Conservation (phyloP, 1,284 basidiomycete species). For the Rhodotorula sp. region DNA sequence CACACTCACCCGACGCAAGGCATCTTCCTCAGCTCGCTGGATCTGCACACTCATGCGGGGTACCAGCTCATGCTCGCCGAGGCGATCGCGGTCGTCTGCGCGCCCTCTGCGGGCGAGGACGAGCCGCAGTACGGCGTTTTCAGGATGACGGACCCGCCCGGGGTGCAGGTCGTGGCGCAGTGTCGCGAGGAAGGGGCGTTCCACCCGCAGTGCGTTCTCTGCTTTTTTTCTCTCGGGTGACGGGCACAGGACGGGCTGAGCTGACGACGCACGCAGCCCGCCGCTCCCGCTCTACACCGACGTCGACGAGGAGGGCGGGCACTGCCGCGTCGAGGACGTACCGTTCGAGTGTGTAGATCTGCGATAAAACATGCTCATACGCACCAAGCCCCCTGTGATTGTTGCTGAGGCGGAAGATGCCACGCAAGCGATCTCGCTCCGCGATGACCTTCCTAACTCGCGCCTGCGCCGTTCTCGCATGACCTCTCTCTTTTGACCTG, state of each 20-base stretch:
- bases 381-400: too few species aligned
- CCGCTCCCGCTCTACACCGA: conserved; percentile 39
- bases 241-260: background rate
- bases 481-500: too few species aligned
- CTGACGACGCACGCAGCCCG: conserved; percentile 21
- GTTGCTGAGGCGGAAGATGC: too few species aligned
- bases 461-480: too few species aligned
- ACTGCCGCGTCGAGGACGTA: conserved; percentile 58
- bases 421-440: too few species aligned
- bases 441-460: too few species aligned
- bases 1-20: conserved; percentile 89
- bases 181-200: conserved; percentile 73
- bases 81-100: conserved; percentile 87
- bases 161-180: conserved; percentile 66
- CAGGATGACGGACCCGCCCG: conserved; percentile 76
- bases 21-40: conserved; percentile 77
- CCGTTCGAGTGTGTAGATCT: conserved; percentile 77
- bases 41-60: conserved; percentile 81
- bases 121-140: conserved; percentile 55
- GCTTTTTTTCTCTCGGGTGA: conserved; percentile 46
- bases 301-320: conserved; percentile 23
- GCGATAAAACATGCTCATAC: too few species aligned
- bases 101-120: conserved; percentile 60
- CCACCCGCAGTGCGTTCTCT: conserved; percentile 67
- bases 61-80: conserved; percentile 86